Percentiles rank a stretch among this genome's conserved stretches.
Conservation (phyloP, 1,139 yeast species). For the Candida sp. region DNA sequence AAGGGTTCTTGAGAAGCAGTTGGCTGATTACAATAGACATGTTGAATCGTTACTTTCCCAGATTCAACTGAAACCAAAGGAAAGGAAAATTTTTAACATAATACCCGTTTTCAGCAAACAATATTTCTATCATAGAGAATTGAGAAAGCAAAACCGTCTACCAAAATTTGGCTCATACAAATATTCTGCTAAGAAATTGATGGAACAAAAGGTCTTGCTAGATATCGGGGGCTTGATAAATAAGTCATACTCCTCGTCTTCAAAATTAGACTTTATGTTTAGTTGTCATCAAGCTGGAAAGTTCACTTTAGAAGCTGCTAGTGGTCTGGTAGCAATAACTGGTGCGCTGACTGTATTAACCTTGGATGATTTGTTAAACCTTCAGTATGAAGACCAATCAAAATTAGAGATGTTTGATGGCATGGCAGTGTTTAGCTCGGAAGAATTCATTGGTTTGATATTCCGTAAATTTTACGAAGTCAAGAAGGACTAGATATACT, state of each 20-base stretch:
- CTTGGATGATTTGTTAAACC: conserved; percentile 64
- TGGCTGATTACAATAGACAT: conserved; percentile 64
- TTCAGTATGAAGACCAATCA: conserved; percentile 60
- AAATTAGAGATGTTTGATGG: conserved; percentile 58
- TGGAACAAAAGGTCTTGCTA: conserved; percentile 67
- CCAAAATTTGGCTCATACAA: conserved; percentile 85
- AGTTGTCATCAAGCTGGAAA: conserved; percentile 73
- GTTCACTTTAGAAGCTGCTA: conserved; percentile 65
- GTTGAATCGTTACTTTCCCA: conserved; percentile 65
- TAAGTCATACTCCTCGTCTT: conserved; percentile 43
- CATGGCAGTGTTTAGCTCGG: conserved; percentile 63
- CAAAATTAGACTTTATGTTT: conserved; percentile 71
- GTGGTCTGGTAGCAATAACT: conserved; percentile 39
- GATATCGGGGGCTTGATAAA: conserved; percentile 51
- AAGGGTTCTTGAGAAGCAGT: conserved; percentile 54
- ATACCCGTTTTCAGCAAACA: conserved; percentile 73
- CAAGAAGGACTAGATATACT: conserved; percentile 16
- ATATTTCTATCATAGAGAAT: conserved; percentile 71
- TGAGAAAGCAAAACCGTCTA: conserved; percentile 62
- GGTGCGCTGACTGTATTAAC: conserved; percentile 56
- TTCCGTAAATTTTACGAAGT: conserved; percentile 69
- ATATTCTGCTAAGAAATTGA: conserved; percentile 71
- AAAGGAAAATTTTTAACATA: conserved; percentile 47
- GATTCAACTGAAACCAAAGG: conserved; percentile 55
- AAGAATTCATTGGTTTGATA: conserved; percentile 61